phyloP scores from a whole-genome alignment of 129 eudicot genomes.

The Lactuca saligna region DNA sequence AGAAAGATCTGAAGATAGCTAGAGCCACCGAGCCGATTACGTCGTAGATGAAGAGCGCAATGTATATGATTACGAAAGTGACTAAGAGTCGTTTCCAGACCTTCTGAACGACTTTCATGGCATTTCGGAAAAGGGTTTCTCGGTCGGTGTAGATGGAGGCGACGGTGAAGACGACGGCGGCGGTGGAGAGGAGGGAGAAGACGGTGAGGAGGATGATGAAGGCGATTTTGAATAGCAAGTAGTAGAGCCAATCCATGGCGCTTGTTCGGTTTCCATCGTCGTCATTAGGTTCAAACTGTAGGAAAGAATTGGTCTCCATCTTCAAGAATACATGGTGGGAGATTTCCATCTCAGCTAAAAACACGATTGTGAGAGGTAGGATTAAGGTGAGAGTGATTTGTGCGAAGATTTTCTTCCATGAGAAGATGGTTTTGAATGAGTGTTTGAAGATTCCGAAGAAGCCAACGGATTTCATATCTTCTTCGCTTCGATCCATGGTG shows the following conservation, averaged over 20 bases:
- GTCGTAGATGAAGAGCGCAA: constrained; percentile 23
- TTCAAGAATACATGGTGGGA: not conserved
- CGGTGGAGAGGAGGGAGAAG: constrained; percentile 66
- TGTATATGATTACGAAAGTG: constrained; percentile 22
- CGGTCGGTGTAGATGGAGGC: constrained; percentile 47
- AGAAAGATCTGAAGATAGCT: not conserved
- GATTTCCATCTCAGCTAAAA: constrained; percentile 17
- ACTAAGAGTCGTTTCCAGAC: constrained; percentile 33
- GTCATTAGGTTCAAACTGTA: not conserved
- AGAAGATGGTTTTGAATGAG: too few relatives aligned
- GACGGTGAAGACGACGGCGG: constrained; percentile 67
- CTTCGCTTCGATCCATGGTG: too few relatives aligned
- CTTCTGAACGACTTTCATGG: constrained; percentile 36
- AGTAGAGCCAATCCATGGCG: constrained; percentile 30
- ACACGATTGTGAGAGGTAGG: constrained; percentile 25
- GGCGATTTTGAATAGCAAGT: constrained; percentile 31
- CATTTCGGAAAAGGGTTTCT: constrained; percentile 30
- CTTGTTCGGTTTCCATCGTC: not conserved
- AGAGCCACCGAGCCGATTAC: not conserved
- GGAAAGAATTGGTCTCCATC: not conserved
- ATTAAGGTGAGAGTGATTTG: too few relatives aligned
- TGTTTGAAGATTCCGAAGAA: too few relatives aligned
- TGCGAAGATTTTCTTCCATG: too few relatives aligned
- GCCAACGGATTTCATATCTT: too few relatives aligned
- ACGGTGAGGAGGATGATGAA: constrained; percentile 46